Evolutionary conservation across 805 yeast species (phyloP).

Genomic region (Starmerella sirachaensis): DNA sequence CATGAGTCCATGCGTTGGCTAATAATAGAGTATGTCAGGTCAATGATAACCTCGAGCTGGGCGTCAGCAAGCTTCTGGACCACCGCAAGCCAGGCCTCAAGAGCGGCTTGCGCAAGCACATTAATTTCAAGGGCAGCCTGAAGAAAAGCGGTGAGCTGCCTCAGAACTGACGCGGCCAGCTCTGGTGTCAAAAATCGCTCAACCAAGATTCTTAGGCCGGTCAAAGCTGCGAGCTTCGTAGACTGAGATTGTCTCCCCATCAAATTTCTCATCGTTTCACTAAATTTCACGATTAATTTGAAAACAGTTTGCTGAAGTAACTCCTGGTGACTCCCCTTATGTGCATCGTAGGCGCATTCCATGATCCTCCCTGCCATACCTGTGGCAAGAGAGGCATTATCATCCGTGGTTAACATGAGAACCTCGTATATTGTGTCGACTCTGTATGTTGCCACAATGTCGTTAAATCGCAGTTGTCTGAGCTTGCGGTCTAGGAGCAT

Average conservation of each 20-base stretch:
- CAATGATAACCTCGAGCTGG: slow-evolving; percentile 41
- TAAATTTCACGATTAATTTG: slow-evolving; percentile 46
- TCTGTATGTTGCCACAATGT: slow-evolving; percentile 13
- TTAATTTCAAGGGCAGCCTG: slow-evolving; percentile 62
- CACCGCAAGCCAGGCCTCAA: slow-evolving; percentile 57
- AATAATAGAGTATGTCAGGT: slow-evolving; percentile 60
- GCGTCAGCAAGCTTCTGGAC: slow-evolving; percentile 44
- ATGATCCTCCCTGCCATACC: slow-evolving; percentile 10
- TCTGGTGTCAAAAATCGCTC: slow-evolving; percentile 7
- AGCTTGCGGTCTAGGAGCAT: slow-evolving; percentile 10
- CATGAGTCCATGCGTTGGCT: slow-evolving; percentile 44
- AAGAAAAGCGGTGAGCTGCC: slow-evolving; percentile 69
- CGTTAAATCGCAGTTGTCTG: slow-evolving; percentile 6
- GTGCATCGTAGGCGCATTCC: slow-evolving; percentile 7
- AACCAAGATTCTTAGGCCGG: slow-evolving; percentile 61
- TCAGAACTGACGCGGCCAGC: slow-evolving; percentile 15
- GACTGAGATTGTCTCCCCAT: slow-evolving; percentile 60
- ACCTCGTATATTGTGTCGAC: slow-evolving; percentile 17
- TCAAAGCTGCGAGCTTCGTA: slow-evolving; percentile 43
- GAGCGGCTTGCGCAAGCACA: slow-evolving; percentile 47
- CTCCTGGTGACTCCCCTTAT: slow-evolving; percentile 5
- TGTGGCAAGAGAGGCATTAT: slow-evolving; percentile 9
- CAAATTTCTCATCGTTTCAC: slow-evolving; percentile 64
- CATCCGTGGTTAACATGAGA: slow-evolving; percentile 12
- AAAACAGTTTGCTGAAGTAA: slow-evolving; percentile 15